Conservation (phyloP, 2,329 filamentous ascomycete species). For the Diplodia sapinea region DNA sequence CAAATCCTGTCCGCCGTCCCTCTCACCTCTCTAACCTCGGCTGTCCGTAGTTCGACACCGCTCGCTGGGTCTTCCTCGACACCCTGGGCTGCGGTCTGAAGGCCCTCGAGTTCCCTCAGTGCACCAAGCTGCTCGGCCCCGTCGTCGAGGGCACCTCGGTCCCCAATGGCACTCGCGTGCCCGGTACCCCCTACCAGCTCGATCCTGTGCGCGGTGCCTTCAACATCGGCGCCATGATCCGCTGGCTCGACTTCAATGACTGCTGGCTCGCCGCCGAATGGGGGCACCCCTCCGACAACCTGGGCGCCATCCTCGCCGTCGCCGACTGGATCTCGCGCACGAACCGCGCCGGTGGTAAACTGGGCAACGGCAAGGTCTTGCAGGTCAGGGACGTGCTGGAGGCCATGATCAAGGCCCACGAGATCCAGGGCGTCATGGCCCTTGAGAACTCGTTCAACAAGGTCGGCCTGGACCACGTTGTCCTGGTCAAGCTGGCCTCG, state of each 20-base stretch:
- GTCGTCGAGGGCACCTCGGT: slow-evolving; percentile 88
- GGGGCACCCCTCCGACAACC: slow-evolving; percentile 98
- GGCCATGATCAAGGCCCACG: slow-evolving; percentile 98
- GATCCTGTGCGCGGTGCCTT: slow-evolving; percentile 96
- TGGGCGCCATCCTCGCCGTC: slow-evolving; percentile 94
- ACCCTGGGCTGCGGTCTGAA: slow-evolving; percentile 96
- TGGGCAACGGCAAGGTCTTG: slow-evolving; percentile 76
- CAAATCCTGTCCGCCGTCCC: slow-evolving; percentile 35
- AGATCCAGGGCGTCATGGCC: slow-evolving; percentile 96
- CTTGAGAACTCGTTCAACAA: slow-evolving; percentile 99
- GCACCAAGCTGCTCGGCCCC: slow-evolving; percentile 91
- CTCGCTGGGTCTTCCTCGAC: slow-evolving; percentile 94
- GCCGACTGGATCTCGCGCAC: slow-evolving; percentile 98
- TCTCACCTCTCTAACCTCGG: slow-evolving; percentile 34
- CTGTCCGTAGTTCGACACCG: slow-evolving; percentile 78
- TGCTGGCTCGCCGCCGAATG: slow-evolving; percentile 99
- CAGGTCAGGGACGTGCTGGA: slow-evolving; percentile 91
- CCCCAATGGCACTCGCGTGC: slow-evolving; percentile 88
- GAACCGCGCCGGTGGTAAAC: slow-evolving; percentile 80
- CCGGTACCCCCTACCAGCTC: slow-evolving; percentile 90
- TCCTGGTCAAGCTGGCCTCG: slow-evolving; percentile 96
- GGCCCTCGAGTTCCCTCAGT: slow-evolving; percentile 93
- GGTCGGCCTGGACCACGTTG: slow-evolving; percentile 96
- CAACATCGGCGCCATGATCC: slow-evolving; percentile 98
- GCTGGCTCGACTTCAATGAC: slow-evolving; percentile 99